Conservation (phyloP, 202 grass and related monocot species). For the Zizania palustris region DNA sequence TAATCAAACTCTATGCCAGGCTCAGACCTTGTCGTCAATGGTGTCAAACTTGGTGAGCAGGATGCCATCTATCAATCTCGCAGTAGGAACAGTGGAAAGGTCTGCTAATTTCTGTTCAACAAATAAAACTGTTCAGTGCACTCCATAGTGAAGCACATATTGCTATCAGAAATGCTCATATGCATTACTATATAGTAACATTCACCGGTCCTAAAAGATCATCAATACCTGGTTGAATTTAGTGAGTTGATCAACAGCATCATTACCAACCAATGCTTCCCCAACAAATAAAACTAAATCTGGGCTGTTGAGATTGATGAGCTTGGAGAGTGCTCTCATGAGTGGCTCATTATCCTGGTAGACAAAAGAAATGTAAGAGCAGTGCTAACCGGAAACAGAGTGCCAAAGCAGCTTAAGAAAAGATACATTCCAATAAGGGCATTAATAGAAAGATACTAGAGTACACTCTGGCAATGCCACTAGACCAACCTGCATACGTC, state of each 20-base stretch:
- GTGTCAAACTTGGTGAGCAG: constrained; percentile 97
- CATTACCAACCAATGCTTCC: constrained; percentile 93
- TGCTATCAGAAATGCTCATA: neutral
- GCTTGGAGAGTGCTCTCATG: constrained; percentile 94
- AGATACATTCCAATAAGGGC: neutral
- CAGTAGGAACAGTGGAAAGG: constrained; percentile 67
- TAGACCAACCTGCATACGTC: constrained; percentile 79
- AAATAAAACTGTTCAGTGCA: constrained; percentile 18
- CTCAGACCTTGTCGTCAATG: constrained; percentile 52
- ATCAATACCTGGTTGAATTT: constrained; percentile 85
- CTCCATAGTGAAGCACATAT: neutral
- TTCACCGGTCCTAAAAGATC: neutral
- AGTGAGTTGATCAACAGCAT: constrained; percentile 87
- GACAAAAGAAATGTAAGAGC: neutral
- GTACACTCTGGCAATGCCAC: neutral
- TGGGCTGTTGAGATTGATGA: constrained; percentile 94
- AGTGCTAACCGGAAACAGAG: neutral
- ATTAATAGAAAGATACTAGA: neutral
- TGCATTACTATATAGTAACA: neutral
- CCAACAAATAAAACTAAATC: constrained; percentile 93
- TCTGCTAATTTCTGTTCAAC: constrained; percentile 86
- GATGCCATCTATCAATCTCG: constrained; percentile 93
- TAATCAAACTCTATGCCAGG: neutral
- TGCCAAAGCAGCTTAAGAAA: neutral
- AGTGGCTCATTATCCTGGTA: constrained; percentile 89